Percentiles rank a stretch among this genome's conserved stretches.
Conservation (phyloP, 23 red algal genomes). For the Chondrus crispus region DNA sequence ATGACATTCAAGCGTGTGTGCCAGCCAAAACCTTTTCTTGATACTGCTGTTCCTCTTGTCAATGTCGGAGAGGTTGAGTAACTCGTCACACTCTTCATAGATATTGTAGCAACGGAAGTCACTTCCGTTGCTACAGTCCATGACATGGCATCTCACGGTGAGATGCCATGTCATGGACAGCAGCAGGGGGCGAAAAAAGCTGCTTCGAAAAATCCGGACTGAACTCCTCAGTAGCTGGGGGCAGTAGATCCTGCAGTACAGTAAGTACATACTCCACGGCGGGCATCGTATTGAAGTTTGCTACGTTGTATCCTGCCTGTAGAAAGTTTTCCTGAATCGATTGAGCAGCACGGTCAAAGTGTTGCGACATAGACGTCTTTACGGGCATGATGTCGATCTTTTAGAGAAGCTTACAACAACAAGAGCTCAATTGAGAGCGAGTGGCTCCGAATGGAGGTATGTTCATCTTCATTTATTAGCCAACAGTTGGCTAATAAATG, state of each 20-base stretch:
- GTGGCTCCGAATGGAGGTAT: not conserved
- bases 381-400: not conserved
- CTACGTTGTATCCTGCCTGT: not conserved
- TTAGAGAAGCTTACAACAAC: not conserved
- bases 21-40: not conserved
- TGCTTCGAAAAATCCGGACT: not conserved
- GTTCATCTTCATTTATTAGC: not conserved
- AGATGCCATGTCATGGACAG: not conserved
- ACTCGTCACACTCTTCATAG: not conserved
- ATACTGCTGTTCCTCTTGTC: not conserved
- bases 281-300: not conserved
- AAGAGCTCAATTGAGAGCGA: not conserved
- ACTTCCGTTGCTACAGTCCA: not conserved
- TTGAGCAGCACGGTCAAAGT: not conserved
- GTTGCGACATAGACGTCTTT: not conserved
- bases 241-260: not conserved
- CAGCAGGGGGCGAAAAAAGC: not conserved
- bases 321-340: not conserved
- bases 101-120: not conserved
- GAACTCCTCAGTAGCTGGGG: not conserved
- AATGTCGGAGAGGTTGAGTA: not conserved
- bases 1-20: not conserved
- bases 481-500: not conserved
- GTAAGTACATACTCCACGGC: not conserved
- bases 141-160: not conserved